phyloP scores from a whole-genome alignment of 78 protist species.

The Planoprotostelium fungivorum region DNA sequence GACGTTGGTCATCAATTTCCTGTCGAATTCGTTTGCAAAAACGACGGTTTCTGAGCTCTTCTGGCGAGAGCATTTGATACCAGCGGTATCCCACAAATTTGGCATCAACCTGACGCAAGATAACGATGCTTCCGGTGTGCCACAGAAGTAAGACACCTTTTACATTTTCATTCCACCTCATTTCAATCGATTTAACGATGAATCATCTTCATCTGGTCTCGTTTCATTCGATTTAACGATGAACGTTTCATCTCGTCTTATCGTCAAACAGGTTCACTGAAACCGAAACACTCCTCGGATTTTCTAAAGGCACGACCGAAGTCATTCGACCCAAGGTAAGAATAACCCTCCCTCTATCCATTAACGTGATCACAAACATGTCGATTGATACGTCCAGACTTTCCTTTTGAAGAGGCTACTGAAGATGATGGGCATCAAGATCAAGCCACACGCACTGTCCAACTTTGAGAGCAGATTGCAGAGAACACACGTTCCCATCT shows the following conservation, averaged over 20 bases:
- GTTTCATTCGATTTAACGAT: background rate
- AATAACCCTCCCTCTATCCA: background rate
- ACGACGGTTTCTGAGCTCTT: background rate
- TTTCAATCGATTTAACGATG: background rate
- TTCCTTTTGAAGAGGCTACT: background rate
- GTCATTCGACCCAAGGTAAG: background rate
- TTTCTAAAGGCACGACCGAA: background rate
- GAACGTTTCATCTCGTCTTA: background rate
- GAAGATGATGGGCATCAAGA: background rate
- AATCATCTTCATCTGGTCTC: background rate
- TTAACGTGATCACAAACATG: background rate
- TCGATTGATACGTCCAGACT: background rate
- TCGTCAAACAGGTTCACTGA: background rate
- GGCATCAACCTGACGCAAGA: background rate
- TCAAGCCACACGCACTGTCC: background rate
- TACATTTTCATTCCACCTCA: background rate
- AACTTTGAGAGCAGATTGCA: background rate
- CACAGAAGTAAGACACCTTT: background rate
- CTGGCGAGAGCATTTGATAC: background rate
- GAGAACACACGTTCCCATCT: background rate
- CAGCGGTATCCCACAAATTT: background rate
- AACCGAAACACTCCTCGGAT: background rate
- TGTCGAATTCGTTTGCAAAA: background rate
- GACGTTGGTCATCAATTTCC: background rate
- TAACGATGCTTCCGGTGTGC: background rate